Percentiles rank a stretch among this genome's conserved stretches.
Evolutionary conservation across 495 filamentous ascomycete species (phyloP).

Genomic region (Penicillium parvum): DNA sequence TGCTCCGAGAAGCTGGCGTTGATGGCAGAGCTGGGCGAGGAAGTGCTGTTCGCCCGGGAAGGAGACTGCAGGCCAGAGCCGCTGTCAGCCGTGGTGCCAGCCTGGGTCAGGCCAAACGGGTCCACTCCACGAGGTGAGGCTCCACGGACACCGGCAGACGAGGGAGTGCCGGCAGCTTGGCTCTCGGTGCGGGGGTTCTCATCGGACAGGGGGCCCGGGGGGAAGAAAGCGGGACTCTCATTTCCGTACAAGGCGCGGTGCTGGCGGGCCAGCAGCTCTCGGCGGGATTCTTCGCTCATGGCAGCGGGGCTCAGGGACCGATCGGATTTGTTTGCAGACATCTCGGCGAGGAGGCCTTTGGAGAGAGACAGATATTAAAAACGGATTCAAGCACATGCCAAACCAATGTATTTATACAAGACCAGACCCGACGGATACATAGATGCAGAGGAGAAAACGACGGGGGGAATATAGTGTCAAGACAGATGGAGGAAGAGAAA

Average conservation of each 20-base stretch:
- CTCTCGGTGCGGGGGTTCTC: slow-evolving; percentile 59
- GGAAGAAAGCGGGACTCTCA: slow-evolving; percentile 59
- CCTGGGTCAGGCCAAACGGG: slow-evolving; percentile 52
- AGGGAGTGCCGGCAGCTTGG: slow-evolving; percentile 53
- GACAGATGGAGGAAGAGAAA: slow-evolving; percentile 20
- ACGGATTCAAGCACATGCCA: slow-evolving; percentile 34
- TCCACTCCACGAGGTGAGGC: slow-evolving; percentile 62
- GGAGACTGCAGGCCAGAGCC: slow-evolving; percentile 54
- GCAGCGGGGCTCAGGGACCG: slow-evolving; percentile 85
- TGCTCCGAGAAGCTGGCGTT: slow-evolving; percentile 66
- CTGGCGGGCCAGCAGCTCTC: slow-evolving; percentile 92
- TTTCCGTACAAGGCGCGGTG: slow-evolving; percentile 86
- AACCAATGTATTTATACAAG: slow-evolving; percentile 50
- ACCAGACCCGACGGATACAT: slow-evolving; percentile 41
- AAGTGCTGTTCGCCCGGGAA: slow-evolving; percentile 82
- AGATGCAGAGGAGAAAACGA: slow-evolving; percentile 27
- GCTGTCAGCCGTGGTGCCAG: slow-evolving; percentile 36
- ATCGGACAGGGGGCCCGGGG: slow-evolving; percentile 55
- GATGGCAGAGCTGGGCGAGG: slow-evolving; percentile 65
- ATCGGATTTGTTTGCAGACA: slow-evolving; percentile 80
- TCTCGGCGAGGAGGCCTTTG: slow-evolving; percentile 75
- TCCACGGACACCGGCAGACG: slow-evolving; percentile 49
- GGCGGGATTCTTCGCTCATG: slow-evolving; percentile 93
- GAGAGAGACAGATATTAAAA: slow-evolving; percentile 35
- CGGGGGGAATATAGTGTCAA: slow-evolving; percentile 36